These are phyloP conservation scores for Balansia obtecta DNA, from an alignment of 2,329 filamentous ascomycete species.

Conservation along the genomic window DNA sequence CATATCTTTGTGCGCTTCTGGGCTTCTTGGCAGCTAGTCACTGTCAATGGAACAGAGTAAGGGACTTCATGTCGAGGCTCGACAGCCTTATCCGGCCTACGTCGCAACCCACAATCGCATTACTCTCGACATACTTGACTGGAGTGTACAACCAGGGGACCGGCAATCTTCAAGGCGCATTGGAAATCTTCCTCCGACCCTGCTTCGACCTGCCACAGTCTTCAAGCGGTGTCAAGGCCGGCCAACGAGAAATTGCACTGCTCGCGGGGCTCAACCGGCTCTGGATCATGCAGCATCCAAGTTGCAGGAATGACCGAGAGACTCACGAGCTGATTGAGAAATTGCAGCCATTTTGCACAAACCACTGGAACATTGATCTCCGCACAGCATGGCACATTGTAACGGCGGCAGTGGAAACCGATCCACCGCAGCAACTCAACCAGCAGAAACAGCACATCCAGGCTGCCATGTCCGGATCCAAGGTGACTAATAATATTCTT, in stretches of 20 bases:
- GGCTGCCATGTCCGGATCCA: slow-evolving; percentile 56
- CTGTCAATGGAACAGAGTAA: slow-evolving; percentile 56
- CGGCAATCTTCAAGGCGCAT: slow-evolving; percentile 57
- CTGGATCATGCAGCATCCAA: slow-evolving; percentile 57
- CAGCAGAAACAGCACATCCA: slow-evolving; percentile 70
- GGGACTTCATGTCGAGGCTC: slow-evolving; percentile 41
- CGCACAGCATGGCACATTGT: slow-evolving; percentile 67
- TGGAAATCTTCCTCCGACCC: slow-evolving; percentile 51
- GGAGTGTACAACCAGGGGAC: slow-evolving; percentile 67
- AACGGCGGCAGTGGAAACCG: slow-evolving; percentile 51
- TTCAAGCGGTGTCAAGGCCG: slow-evolving; percentile 30
- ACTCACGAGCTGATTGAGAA: slow-evolving; percentile 50
- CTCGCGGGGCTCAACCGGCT: slow-evolving; percentile 56
- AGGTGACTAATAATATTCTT: slow-evolving; percentile 60
- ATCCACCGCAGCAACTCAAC: slow-evolving; percentile 54
- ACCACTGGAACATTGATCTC: slow-evolving; percentile 63
- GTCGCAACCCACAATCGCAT: slow-evolving; percentile 26
- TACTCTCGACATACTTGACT: slow-evolving; percentile 57
- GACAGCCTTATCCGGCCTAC: slow-evolving; percentile 28
- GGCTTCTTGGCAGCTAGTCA: slow-evolving; percentile 58
- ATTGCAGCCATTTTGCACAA: slow-evolving; percentile 53
- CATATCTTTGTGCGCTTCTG: slow-evolving; percentile 59
- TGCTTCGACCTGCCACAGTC: slow-evolving; percentile 36
- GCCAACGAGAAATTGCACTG: slow-evolving; percentile 51
- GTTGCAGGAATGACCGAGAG: slow-evolving; percentile 42